A percentile compares a stretch with the other conserved stretches of the same genome.
Conservation (phyloP, 2,329 filamentous ascomycete species). For the Sporothrix brasiliensis region DNA sequence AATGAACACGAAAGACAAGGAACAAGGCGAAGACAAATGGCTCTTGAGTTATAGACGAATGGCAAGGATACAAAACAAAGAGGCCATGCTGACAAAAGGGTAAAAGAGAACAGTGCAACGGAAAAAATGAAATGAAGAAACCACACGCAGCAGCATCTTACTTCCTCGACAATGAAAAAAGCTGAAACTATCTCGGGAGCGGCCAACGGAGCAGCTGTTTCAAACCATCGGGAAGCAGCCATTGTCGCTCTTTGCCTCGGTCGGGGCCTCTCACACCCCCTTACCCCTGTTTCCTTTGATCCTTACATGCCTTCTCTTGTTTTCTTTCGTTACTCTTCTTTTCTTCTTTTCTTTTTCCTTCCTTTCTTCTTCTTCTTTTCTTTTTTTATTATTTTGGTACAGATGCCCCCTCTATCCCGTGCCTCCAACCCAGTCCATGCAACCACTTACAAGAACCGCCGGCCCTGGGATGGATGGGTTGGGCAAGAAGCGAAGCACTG, state of each 20-base stretch:
- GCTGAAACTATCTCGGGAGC: conserved; percentile 32
- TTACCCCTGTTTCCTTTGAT: conserved; percentile 26
- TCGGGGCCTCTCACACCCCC: conserved; percentile 3
- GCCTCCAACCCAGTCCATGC: background rate
- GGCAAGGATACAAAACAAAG: background rate
- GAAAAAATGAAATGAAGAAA: background rate
- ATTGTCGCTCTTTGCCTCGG: background rate
- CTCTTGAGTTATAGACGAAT: background rate
- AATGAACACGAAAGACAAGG: background rate
- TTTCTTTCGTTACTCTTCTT: background rate
- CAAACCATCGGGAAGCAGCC: conserved; percentile 25
- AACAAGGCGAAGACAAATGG: background rate
- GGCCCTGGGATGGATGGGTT: conserved; percentile 9
- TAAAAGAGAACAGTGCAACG: background rate
- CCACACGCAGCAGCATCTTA: background rate
- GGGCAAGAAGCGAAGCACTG: background rate
- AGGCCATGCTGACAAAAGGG: background rate
- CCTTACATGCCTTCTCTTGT: conserved; percentile 19
- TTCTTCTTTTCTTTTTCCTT: background rate
- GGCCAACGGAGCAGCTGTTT: conserved; percentile 32
- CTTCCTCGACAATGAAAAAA: background rate
- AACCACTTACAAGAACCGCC: background rate
- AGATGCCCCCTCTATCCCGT: background rate
- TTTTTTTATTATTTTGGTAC: background rate
- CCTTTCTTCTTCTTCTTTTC: too few relatives aligned